Evolutionary conservation across 352 stramenopile genomes (phyloP).

Genomic region (Ophiocytium majus): DNA sequence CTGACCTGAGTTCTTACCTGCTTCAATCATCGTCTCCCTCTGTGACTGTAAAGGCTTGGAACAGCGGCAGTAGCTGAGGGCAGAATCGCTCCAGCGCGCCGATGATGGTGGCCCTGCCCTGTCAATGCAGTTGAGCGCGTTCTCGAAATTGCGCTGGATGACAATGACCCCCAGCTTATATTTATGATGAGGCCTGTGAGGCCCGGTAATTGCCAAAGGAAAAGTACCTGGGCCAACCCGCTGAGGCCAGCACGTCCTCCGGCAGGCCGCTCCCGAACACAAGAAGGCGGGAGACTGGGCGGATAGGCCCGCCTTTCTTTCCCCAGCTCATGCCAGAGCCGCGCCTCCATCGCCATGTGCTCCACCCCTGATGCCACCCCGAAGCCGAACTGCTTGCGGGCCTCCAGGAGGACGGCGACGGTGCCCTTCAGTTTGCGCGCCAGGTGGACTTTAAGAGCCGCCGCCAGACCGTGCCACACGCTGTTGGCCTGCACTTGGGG

Average conservation of each 20-base stretch:
- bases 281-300: too few relatives aligned
- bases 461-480: not conserved
- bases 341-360: not conserved
- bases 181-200: too few relatives aligned
- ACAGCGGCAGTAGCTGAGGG: not conserved
- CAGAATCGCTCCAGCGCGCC: not conserved
- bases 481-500: not conserved
- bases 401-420: not conserved
- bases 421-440: not conserved
- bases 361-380: not conserved
- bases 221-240: not conserved
- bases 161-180: not conserved
- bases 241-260: too few relatives aligned
- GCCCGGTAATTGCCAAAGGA: not conserved
- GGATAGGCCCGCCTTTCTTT: too few relatives aligned
- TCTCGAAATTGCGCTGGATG: not conserved
- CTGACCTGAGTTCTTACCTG: too few relatives aligned
- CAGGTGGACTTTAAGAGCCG: not conserved
- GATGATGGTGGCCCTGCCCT: not conserved
- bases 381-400: not conserved
- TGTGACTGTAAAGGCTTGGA: not conserved
- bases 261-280: too few relatives aligned
- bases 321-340: constrained; percentile 7
- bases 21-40: too few relatives aligned
- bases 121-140: constrained; percentile 5